phyloP scores from a whole-genome alignment of 805 yeast species.

The Wickerhamiella brachini region DNA sequence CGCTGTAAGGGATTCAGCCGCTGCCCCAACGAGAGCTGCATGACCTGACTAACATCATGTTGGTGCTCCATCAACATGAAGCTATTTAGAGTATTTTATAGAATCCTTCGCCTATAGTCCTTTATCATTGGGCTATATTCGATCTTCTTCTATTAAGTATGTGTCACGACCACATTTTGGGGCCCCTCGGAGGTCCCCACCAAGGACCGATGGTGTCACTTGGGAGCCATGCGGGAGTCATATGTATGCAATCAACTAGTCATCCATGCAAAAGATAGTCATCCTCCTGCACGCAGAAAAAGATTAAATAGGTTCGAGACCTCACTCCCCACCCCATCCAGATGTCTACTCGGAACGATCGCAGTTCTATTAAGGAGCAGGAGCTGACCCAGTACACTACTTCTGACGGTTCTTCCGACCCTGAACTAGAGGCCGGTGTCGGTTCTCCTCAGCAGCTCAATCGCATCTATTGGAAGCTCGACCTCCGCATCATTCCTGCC shows the following conservation, averaged over 20 bases:
- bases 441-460: constrained; percentile 29
- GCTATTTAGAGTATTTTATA: too few relatives aligned
- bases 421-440: background rate
- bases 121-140: too few relatives aligned
- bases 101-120: too few relatives aligned
- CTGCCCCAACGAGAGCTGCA: background rate
- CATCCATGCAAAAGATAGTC: background rate
- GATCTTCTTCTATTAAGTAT: too few relatives aligned
- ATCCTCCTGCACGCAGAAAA: background rate
- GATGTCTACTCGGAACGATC: background rate
- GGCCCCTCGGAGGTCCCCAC: too few relatives aligned
- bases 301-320: background rate
- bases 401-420: background rate
- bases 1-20: background rate
- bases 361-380: background rate
- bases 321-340: background rate
- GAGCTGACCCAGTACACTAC: background rate
- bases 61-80: too few relatives aligned
- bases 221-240: background rate
- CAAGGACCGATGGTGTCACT: too few relatives aligned
- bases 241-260: background rate
- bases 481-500: constrained; percentile 64
- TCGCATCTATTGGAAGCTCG: constrained; percentile 41
- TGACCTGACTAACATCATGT: background rate
- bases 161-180: too few relatives aligned